phyloP scores from a whole-genome alignment of 148 eudicot genomes.

The Spergularia bocconei region DNA sequence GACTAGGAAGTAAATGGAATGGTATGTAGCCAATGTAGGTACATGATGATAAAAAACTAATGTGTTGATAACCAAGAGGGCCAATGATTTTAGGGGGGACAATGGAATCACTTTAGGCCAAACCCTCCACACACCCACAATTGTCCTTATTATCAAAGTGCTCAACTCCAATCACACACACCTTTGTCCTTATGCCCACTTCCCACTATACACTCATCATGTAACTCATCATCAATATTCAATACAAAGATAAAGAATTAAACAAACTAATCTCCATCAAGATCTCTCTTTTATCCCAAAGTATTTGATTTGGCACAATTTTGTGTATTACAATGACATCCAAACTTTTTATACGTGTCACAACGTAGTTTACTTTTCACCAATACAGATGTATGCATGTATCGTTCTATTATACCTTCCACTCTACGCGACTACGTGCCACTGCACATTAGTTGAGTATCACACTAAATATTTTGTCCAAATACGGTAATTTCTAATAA shows the following conservation, averaged over 20 bases:
- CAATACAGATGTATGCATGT: too few species aligned
- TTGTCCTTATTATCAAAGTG: conserved; percentile 36
- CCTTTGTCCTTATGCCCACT: conserved; percentile 1
- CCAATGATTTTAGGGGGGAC: not conserved
- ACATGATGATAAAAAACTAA: not conserved
- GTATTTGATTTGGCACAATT: too few species aligned
- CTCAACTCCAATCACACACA: conserved; percentile 5
- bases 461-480: too few species aligned
- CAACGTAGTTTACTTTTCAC: too few species aligned
- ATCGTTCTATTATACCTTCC: too few species aligned
- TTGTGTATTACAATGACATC: too few species aligned
- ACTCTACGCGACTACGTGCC: too few species aligned
- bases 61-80: not conserved
- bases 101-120: not conserved
- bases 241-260: not conserved
- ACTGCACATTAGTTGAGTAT: too few species aligned
- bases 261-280: not conserved
- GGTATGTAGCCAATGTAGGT: too few species aligned
- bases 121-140: conserved; percentile 2
- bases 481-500: too few species aligned
- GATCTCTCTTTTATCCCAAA: too few species aligned
- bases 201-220: conserved; percentile 1
- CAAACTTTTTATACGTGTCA: too few species aligned
- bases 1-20: not conserved
- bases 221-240: not conserved